Base-by-base conservation (phyloP, 73 alveolate genomes). In the Paramecium octaurelia region DNA sequence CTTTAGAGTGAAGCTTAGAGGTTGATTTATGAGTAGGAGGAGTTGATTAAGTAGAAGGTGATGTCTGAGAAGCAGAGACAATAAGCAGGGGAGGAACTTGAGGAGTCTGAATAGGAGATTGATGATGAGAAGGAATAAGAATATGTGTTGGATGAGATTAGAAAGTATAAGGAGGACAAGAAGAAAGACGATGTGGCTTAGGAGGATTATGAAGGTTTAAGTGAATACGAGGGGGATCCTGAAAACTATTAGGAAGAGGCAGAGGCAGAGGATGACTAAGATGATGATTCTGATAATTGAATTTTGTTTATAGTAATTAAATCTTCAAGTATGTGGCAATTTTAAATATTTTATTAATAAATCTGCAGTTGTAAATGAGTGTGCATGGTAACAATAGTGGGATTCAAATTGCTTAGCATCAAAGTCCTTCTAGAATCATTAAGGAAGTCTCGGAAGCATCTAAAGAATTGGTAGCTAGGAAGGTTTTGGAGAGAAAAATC, bases 51-150 rank as follows among this genome's bases (percentile, higher is more conserved):
- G 46, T 80, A 80, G 18, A 43, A 80, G 73, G 75, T 80, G 4
- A 16, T 80, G 29, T 40, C 91, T 16, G 70, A 80, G n/a, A 80
- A 80, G 14, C 29, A 80, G 48, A 48, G 75, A 35, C 10, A 43
- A 48, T 59, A 80, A 23, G 23, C 48, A 18, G 91, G 75, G 3
- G 76, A 80, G n/a, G 91, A 43, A 44, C 48, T 80, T 14, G 70
- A 42, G 8, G 91, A 80, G 27, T 42, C 75, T 3, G 70, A 80
- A 44, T 24, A 80, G 6, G 76, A 80, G 20, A 80, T 80, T 18
- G 70, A 80, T 20, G 91, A 80, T 80, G 91, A 44, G 27, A 80
- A 80, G 16, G 91, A 80, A 40, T 80, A 80, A 44, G 91, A 43
- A 43, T 80, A 1, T 43, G 91, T 80, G 10, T 44, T 80, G 14